Evolutionary conservation across 164 flowering plant genomes (phyloP).

Genomic region (Aristolochia californica): DNA sequence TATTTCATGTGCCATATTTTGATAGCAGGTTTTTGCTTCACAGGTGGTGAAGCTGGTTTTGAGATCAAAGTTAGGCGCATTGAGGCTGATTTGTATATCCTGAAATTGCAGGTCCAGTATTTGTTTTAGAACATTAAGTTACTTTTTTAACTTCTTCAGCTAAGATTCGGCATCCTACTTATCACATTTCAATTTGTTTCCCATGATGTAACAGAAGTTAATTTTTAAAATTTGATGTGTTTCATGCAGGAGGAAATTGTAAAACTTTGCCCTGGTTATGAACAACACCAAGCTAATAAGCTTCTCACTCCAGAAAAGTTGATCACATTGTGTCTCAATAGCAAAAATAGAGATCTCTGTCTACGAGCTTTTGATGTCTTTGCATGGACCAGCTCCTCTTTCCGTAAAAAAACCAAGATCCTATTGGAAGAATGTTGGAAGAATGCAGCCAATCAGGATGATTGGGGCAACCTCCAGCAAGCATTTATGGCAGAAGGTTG

Average conservation of each 20-base stretch:
- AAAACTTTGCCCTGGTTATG: slow-evolving; percentile 24
- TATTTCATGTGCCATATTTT: too few species aligned
- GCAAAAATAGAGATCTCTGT: slow-evolving; percentile 36
- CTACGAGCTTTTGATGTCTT: slow-evolving; percentile 72
- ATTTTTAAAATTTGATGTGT: not conserved
- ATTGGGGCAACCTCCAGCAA: slow-evolving; percentile 56
- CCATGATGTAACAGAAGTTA: not conserved
- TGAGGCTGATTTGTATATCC: slow-evolving; percentile 72
- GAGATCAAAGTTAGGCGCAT: slow-evolving; percentile 45
- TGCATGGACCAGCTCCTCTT: slow-evolving; percentile 87
- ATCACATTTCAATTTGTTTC: not conserved
- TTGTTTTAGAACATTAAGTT: too few species aligned
- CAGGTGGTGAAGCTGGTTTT: slow-evolving; percentile 40
- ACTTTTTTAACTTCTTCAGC: too few species aligned
- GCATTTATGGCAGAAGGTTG: slow-evolving; percentile 61
- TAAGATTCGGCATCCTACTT: too few species aligned
- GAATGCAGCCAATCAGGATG: slow-evolving; percentile 62
- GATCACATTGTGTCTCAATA: slow-evolving; percentile 54
- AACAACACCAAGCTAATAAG: slow-evolving; percentile 30
- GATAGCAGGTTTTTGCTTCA: too few species aligned
- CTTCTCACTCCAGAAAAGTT: slow-evolving; percentile 67
- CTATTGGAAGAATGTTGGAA: slow-evolving; percentile 93
- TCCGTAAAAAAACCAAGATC: slow-evolving; percentile 36
- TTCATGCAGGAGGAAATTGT: slow-evolving; percentile 62
- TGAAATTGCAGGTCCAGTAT: slow-evolving; percentile 70